Base-by-base conservation (phyloP, 2,329 filamentous ascomycete species). In the Dryadomyces quercivorus region DNA sequence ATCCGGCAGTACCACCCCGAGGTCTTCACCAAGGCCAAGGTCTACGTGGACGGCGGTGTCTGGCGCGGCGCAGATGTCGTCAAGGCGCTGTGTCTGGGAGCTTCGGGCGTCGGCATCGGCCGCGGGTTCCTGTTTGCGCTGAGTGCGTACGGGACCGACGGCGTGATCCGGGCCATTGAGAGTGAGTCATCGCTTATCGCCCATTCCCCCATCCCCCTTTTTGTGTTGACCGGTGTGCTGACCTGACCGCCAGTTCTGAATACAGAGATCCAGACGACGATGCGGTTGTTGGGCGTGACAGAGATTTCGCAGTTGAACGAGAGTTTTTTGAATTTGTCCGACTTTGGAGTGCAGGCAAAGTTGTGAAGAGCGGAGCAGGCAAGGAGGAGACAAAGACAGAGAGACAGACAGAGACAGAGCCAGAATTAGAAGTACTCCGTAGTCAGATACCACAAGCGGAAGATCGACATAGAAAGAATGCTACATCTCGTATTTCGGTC, bases 111-210 rank as follows among this genome's bases (percentile, higher is more conserved):
- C 0, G 73, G 73, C 1, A 59, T 77, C 9, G 75, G 73, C 2
- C 64, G 79, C 50, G 77, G 78, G 5, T 77, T 72, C 20, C 69
- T 81, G 13, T 82, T 80, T 61, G 77, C 77, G 0, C 64, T 82
- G 10, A 72, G 70, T 16, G 57, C 57, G 8, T 57, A 55, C 22
- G 60, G 59, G 16, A 66, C 65, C 9, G 70, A 69, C 54, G 71
- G 70, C 1, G 62, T 69, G 38, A 65, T 71, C 45, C 67, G 68
- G 64, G 67, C 60, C 56, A 66, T 61, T 26, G 20, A 54, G 15
- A 59, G 57, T 59, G 50, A 52, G 57, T 57, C n/a, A 26, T 46
- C 50, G 20, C 12, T 36, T 63, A n/a, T 20, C 15, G 36, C 18
- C 15, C 44, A 12, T 49, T 15, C 22, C 10, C 9, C 16, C 20